These are phyloP conservation scores for Astragalus membranaceus DNA, from an alignment of 306 rosid genomes.

Conservation along the genomic window DNA sequence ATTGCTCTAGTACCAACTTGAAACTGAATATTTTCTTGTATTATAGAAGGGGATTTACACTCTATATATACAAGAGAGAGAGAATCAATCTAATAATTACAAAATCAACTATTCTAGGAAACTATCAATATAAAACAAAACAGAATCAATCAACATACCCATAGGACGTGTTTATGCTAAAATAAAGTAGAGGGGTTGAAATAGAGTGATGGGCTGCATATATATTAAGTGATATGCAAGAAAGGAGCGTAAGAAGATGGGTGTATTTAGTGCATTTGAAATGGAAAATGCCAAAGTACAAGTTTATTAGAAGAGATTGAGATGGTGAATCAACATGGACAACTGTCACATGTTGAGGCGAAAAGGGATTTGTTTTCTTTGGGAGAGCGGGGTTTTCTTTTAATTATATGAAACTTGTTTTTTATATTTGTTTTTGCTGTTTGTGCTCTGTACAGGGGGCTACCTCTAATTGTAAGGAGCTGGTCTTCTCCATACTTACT, in stretches of 20 bases:
- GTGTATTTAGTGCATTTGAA: background rate
- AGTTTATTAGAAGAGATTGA: background rate
- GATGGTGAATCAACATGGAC: no score
- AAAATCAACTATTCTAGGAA: no score
- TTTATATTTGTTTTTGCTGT: conserved; percentile 1
- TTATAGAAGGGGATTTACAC: no score
- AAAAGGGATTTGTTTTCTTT: no score
- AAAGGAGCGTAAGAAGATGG: background rate
- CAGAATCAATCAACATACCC: background rate
- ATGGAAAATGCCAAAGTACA: background rate
- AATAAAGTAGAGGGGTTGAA: background rate
- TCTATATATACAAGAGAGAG: no score
- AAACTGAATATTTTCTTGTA: no score
- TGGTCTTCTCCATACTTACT: background rate
- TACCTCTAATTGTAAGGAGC: conserved; percentile 1
- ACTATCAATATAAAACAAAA: no score
- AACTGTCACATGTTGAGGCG: no score
- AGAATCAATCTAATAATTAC: no score
- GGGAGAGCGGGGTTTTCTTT: no score
- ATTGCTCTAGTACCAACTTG: no score
- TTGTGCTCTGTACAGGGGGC: background rate
- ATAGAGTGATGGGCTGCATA: background rate
- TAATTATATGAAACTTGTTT: no score
- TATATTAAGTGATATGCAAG: background rate
- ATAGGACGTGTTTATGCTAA: background rate